Conservation (phyloP, 345 rosid genomes). For the Melaleuca quinquenervia region DNA sequence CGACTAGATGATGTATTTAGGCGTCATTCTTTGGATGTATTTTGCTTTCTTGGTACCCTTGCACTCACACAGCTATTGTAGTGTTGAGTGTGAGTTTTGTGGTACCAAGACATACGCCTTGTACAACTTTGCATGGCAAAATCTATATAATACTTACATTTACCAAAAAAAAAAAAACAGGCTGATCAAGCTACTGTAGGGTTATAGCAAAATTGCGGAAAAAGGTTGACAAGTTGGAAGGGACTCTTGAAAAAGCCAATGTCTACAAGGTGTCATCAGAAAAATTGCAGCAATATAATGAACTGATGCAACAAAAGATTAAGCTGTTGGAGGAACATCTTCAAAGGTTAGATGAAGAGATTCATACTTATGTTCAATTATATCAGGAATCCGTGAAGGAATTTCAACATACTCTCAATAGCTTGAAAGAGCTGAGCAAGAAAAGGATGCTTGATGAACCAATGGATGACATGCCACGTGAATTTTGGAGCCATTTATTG, state of each 20-base stretch:
- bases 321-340: constrained; percentile 74
- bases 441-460: constrained; percentile 49
- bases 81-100: too few species aligned
- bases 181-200: constrained; percentile 76
- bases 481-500: constrained; percentile 82
- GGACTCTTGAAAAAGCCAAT: constrained; percentile 62
- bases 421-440: constrained; percentile 68
- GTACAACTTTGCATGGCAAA: too few species aligned
- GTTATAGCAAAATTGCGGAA: constrained; percentile 68
- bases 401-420: constrained; percentile 73
- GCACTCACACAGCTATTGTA: too few species aligned
- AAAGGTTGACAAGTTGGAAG: constrained; percentile 81
- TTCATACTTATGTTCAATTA: constrained; percentile 53
- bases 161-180: too few species aligned
- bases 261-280: constrained; percentile 64
- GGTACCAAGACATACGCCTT: too few species aligned
- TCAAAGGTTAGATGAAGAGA: constrained; percentile 80
- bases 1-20: too few species aligned
- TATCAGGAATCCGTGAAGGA: constrained; percentile 82
- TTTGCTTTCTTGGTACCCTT: too few species aligned
- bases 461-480: constrained; percentile 76
- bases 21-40: too few species aligned
- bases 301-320: constrained; percentile 77
- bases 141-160: too few species aligned
- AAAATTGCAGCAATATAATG: constrained; percentile 63